Base-by-base conservation (phyloP, 768 basidiomycete species). In the Naematelia encephala region DNA sequence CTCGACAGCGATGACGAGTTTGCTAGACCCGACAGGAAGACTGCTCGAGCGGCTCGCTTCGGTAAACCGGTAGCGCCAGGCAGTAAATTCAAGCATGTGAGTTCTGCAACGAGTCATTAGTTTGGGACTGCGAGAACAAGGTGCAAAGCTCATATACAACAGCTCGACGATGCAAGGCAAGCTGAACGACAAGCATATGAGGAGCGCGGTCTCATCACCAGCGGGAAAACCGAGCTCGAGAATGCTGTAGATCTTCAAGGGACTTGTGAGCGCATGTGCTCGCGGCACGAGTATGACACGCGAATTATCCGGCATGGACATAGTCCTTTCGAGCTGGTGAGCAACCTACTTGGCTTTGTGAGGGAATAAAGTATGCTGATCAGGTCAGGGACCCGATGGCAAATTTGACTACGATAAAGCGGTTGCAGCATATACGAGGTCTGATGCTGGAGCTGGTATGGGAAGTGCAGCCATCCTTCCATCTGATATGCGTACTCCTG, bases 401-500 rank as follows among this genome's bases (percentile, higher is more conserved):
- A 82, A 87, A 44, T 87, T 97, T 8, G 86, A 93, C 70, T 91
- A 91, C 63, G 80, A 81, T 42, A 86, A 86, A 51, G 93, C 93
- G 0, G 94, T 98, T 46, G 96, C 97, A 73, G 88, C 87, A 73
- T 99, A 92, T 76, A 90, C 94, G 74, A 88, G 94, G 19, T 91
- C 91, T 2, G 89, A 91, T 13, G 81, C 81, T 1, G 93, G 93
- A 23, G 90, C 94, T 19, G 72, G 69, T 14, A 62, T 67, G 34
- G 72, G 72, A 23, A 67, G 67, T 39, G 59, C 80, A 89, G 93
- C 78, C 86, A 85, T 63, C 70, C 75, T 96, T 0, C 93, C 94
- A 1, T 91, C 90, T 0, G 94, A 99, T 75, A 80, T 99, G 49
- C 85, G 94, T 16, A 91, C 93, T 5, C 91, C 93, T 0, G 78